Evolutionary conservation across 2,329 filamentous ascomycete genomes (phyloP).

Genomic region (Albophoma yamanashiensis): DNA sequence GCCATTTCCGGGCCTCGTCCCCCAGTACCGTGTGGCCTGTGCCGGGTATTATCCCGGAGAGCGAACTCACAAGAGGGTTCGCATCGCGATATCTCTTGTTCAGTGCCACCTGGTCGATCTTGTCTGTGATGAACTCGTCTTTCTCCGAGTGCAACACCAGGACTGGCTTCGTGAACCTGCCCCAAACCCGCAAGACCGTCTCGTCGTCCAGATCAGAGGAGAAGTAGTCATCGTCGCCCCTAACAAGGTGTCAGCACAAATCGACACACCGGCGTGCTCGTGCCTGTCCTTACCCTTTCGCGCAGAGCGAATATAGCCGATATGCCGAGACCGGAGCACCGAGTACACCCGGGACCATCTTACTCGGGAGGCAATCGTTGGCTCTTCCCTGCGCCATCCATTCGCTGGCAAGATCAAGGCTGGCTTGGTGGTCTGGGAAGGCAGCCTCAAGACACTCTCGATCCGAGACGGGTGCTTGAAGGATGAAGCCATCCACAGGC

Average conservation of each 20-base stretch:
- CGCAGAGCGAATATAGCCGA: slow-evolving; percentile 38
- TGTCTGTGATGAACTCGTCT: slow-evolving; percentile 53
- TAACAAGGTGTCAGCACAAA: slow-evolving; percentile 10
- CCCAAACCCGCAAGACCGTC: slow-evolving; percentile 53
- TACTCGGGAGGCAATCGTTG: slow-evolving; percentile 42
- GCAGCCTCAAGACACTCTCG: slow-evolving; percentile 49
- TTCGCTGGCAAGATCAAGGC: slow-evolving; percentile 36
- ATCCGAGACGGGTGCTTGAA: slow-evolving; percentile 75
- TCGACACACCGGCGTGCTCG: neutral
- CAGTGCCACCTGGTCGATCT: slow-evolving; percentile 46
- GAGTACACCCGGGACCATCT: slow-evolving; percentile 28
- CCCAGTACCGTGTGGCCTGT: slow-evolving; percentile 40
- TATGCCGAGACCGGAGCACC: slow-evolving; percentile 39
- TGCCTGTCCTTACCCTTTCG: slow-evolving; percentile 31
- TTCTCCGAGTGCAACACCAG: slow-evolving; percentile 54
- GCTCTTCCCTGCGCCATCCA: slow-evolving; percentile 45
- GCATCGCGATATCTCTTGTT: slow-evolving; percentile 44
- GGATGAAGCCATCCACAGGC: slow-evolving; percentile 62
- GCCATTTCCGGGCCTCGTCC: slow-evolving; percentile 35
- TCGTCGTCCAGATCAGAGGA: slow-evolving; percentile 60
- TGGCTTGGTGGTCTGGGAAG: slow-evolving; percentile 33
- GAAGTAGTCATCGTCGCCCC: slow-evolving; percentile 79
- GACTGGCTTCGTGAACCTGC: slow-evolving; percentile 46
- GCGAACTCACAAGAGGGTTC: slow-evolving; percentile 33
- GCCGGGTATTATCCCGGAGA: slow-evolving; percentile 42